Base-by-base conservation (phyloP, 805 yeast genomes). In the Saccharomycopsis sp. region DNA sequence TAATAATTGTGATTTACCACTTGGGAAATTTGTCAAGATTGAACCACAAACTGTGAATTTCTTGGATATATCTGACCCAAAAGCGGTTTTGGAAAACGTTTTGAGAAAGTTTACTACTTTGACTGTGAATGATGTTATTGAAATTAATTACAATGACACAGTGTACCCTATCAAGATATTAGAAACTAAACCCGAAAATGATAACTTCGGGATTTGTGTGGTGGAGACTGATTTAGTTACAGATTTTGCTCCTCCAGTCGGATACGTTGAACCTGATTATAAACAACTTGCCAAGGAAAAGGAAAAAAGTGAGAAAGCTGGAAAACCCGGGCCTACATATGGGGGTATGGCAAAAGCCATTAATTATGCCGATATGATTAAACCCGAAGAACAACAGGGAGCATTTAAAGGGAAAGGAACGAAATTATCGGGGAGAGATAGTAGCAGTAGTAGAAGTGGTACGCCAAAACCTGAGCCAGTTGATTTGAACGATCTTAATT, bases 241-340 rank as follows among this genome's bases (percentile, higher is more conserved):
- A 0, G 99, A 93, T 59, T 93, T 93, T 67, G 97, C 97, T 1
- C 96, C 98, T 2, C 99, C 99, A 0, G 96, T 90, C 4, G 99
- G 99, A 0, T 93, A 93, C 59, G 96, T 85, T 16, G 97, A 90
- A 59, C 96, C 96, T 1, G 88, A 85, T 51, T 76, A 75, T 50
- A 63, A 68, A 43, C 58, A 62, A 4, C 33, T 59, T 44, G 56
- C 56, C 28, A 52, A 51, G 21, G 54, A 60, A 43, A 52, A 51
- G 21, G 54, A 60, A 43, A 43, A 50, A n/a, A n/a, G 13, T 6
- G 14, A 36, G 21, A 14, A 11, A 14, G 23, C 20, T 5, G 2
- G 28, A 19, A 45, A 38, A 29, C 44, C 44, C 24, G 52, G 43
- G 11, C 38, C 38, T 39, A 74, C 81, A 38, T 87, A 81, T 56